Percentiles rank a stretch among this genome's conserved stretches.
phyloP scores from a whole-genome alignment of 768 basidiomycete species.

The Neoboletus brunneissimus region DNA sequence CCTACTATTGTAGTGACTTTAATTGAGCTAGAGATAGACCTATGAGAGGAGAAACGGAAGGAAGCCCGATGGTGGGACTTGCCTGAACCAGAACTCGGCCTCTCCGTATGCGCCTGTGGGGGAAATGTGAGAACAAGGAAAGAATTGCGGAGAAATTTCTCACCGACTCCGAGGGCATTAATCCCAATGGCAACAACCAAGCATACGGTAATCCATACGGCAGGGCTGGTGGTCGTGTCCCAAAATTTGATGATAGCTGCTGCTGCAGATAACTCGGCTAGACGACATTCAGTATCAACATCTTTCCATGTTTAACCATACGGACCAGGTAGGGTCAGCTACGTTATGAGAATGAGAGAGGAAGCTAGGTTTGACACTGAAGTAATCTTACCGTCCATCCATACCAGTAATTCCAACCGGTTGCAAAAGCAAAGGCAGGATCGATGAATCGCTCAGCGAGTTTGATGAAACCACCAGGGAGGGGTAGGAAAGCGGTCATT shows the following conservation, averaged over 20 bases:
- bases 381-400: conserved; percentile 29
- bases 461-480: conserved; percentile 46
- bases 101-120: conserved; percentile 41
- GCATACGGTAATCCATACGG: conserved; percentile 52
- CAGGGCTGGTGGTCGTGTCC: conserved; percentile 40
- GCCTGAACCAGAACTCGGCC: conserved; percentile 49
- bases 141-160: neutral
- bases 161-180: conserved; percentile 42
- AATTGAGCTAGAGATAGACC: conserved; percentile 37
- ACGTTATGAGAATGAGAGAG: neutral
- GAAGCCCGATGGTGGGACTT: neutral
- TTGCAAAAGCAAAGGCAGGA: conserved; percentile 43
- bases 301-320: neutral
- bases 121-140: neutral
- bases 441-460: conserved; percentile 49
- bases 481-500: conserved; percentile 45
- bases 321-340: conserved; percentile 29
- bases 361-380: neutral
- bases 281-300: conserved; percentile 5
- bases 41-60: neutral
- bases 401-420: conserved; percentile 44
- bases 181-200: conserved; percentile 49
- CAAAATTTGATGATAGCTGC: conserved; percentile 52
- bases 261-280: conserved; percentile 48
- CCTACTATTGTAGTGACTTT: conserved; percentile 50